Percentiles rank a stretch among this genome's conserved stretches.
Evolutionary conservation across 495 filamentous ascomycete genomes (phyloP).

Genomic region (Penicillium argentinense): DNA sequence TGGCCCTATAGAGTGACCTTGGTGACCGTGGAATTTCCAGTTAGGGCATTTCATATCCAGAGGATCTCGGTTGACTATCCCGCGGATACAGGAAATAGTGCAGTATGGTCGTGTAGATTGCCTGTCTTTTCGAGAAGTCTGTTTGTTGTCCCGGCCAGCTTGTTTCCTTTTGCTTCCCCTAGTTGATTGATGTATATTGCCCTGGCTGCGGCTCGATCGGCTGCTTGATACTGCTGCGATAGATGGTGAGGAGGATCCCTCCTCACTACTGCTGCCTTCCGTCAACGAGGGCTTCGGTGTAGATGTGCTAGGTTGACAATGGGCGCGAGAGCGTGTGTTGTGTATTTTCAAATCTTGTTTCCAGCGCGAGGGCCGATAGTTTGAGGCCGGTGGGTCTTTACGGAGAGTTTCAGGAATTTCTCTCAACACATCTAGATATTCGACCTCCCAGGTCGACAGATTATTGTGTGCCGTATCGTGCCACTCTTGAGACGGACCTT

Average conservation of each 20-base stretch:
- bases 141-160: constrained; percentile 10
- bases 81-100: constrained; percentile 27
- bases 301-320: constrained; percentile 30
- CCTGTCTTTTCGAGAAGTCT: constrained; percentile 15
- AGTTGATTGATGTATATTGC: neutral
- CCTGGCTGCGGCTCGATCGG: neutral
- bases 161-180: constrained; percentile 14
- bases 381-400: constrained; percentile 22
- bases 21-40: constrained; percentile 16
- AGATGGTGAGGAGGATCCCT: constrained; percentile 22
- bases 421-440: constrained; percentile 28
- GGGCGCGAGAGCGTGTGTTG: constrained; percentile 27
- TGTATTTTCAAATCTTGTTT: constrained; percentile 25
- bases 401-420: constrained; percentile 28
- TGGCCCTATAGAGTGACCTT: constrained; percentile 15
- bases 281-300: constrained; percentile 28
- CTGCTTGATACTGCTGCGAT: constrained; percentile 19
- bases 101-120: constrained; percentile 22
- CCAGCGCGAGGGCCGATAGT: constrained; percentile 29
- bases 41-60: constrained; percentile 30
- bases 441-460: constrained; percentile 27
- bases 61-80: constrained; percentile 20
- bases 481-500: constrained; percentile 37
- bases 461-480: constrained; percentile 28
- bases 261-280: constrained; percentile 25